Conservation (phyloP, 169 alveolate genomes). For the Babesia ovata region DNA sequence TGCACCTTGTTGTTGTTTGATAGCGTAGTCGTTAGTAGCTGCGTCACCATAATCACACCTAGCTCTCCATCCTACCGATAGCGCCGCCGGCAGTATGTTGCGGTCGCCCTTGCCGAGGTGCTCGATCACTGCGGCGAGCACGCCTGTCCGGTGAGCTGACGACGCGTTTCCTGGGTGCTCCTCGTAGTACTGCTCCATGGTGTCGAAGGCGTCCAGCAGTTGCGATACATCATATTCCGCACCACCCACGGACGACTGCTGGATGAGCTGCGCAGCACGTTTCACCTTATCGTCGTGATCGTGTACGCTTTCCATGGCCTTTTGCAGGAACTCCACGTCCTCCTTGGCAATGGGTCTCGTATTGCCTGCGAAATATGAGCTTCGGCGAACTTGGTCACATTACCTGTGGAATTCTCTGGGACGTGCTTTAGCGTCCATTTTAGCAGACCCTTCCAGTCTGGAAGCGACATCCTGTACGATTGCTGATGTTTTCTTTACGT, state of each 20-base stretch:
- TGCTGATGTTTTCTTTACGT: neutral
- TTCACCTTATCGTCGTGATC: constrained; percentile 61
- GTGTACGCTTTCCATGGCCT: constrained; percentile 61
- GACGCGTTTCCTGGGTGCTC: constrained; percentile 71
- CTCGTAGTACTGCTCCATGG: constrained; percentile 61
- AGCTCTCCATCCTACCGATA: constrained; percentile 49
- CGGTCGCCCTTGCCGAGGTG: constrained; percentile 25
- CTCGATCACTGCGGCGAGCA: constrained; percentile 51
- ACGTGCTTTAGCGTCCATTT: constrained; percentile 60
- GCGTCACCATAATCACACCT: constrained; percentile 9
- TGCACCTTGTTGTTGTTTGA: constrained; percentile 64
- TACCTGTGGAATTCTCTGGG: constrained; percentile 44
- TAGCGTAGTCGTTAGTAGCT: constrained; percentile 59
- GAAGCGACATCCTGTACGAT: constrained; percentile 48
- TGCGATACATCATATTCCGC: neutral
- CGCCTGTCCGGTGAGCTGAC: constrained; percentile 35
- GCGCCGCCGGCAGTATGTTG: constrained; percentile 43
- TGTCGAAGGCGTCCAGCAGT: constrained; percentile 52
- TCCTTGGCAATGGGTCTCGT: constrained; percentile 57
- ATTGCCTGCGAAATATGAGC: neutral
- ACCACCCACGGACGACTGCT: constrained; percentile 7
- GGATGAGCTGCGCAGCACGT: constrained; percentile 40
- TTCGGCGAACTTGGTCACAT: neutral
- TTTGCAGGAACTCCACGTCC: constrained; percentile 61
- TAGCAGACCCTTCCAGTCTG: constrained; percentile 67